Base-by-base conservation (phyloP, 2,329 filamentous ascomycete genomes). In the Talaromyces sp. region DNA sequence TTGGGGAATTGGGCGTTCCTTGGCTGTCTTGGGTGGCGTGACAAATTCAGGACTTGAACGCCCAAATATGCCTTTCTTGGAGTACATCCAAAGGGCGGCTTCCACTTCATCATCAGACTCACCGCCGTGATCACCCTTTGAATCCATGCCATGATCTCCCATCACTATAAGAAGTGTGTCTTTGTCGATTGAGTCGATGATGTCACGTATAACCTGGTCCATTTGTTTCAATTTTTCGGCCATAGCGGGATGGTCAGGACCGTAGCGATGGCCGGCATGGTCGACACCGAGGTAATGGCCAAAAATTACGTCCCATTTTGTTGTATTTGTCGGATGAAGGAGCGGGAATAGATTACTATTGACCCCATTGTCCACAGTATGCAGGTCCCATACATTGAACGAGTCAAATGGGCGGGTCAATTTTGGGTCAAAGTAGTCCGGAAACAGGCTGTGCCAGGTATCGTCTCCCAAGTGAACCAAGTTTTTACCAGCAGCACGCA, bases 91-190 rank as follows among this genome's bases (percentile, higher is more conserved):
- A 53, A 99, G 75, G 2, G 94, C 92, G 59, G 94, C 92, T 74
- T 99, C 87, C 7, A 99, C 85, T 73, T 99, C 94, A 65, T 97
- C 92, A 66, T 97, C 91, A 32, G 93, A 97, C 78, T 99, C 94
- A 58, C 94, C 94, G n/a, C 94, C 94, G 70, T 99, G 94, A 66
- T 99, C 94, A 19, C 94, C 94, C 77, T 99, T 97, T 62, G 85
- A 81, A 74, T 99, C 94, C 94, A 99, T 99, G 11, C 94, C 94
- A 71, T 99, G 94, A 72, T 99, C 94, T n/a, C 94, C 94, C 91
- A 99, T 96, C 14, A 99, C 90, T 21, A 99, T 86, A 38, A 99
- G 79, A 24, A 99, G 79, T 0, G 94, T 99, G 59, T 91, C 80
- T 57, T 97, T 89, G 67, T 96, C 93, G 19, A 99, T 79, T 3